phyloP scores from a whole-genome alignment of 345 rosid genomes.

The Aquilaria yunnanensis region DNA sequence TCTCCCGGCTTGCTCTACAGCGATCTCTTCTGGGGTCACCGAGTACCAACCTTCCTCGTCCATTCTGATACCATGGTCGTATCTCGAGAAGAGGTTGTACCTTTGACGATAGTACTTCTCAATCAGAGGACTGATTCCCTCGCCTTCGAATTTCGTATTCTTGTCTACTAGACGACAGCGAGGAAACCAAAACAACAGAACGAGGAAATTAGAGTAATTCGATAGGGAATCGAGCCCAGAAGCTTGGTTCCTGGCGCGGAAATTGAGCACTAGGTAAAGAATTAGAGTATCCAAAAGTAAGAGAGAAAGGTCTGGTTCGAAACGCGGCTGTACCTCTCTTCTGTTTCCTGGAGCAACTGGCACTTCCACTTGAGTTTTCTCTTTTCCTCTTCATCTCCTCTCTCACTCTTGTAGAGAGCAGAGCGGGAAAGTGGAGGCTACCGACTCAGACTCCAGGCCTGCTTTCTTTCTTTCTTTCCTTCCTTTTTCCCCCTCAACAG shows the following conservation, averaged over 20 bases:
- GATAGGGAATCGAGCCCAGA: too few relatives aligned
- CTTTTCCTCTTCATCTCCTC: neutral
- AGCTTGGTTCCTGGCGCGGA: too few relatives aligned
- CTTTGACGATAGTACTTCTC: constrained; percentile 39
- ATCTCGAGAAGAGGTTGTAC: constrained; percentile 37
- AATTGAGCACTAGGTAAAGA: too few relatives aligned
- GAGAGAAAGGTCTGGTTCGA: too few relatives aligned
- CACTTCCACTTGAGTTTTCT: neutral
- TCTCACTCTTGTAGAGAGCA: neutral
- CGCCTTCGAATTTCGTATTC: neutral
- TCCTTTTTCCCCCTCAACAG: too few relatives aligned
- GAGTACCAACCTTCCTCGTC: constrained; percentile 55
- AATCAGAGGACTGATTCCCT: constrained; percentile 11
- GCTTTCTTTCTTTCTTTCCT: too few relatives aligned
- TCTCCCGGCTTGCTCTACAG: constrained; percentile 33
- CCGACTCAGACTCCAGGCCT: too few relatives aligned
- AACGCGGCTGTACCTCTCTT: neutral
- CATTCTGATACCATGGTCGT: constrained; percentile 34
- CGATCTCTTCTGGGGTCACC: constrained; percentile 42
- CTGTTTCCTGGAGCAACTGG: neutral
- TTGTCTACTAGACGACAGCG: constrained; percentile 4
- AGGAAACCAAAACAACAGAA: neutral
- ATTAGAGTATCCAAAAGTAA: too few relatives aligned
- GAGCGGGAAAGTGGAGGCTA: neutral
- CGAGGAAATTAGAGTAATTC: neutral